Percentiles rank a stretch among this genome's conserved stretches.
phyloP scores from a whole-genome alignment of 2,329 filamentous ascomycete genomes.

The Fusarium praegraminearum region DNA sequence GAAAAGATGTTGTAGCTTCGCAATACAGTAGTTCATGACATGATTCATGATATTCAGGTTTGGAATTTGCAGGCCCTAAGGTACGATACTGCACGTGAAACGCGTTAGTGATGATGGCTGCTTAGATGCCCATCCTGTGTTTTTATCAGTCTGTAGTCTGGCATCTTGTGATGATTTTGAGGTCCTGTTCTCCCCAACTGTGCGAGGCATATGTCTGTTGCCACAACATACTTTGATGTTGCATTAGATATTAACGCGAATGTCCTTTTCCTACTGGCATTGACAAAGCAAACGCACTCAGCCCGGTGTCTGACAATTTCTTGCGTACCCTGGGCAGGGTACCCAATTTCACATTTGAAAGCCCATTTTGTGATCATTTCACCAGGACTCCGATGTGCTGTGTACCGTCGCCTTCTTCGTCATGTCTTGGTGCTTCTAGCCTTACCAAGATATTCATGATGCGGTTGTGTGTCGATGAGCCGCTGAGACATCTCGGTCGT shows the following conservation, averaged over 20 bases:
- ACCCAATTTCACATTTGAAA: neutral
- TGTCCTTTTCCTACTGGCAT: neutral
- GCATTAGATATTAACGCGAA: neutral
- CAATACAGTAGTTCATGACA: neutral
- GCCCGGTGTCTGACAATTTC: neutral
- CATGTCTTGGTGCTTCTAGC: neutral
- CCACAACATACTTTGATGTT: neutral
- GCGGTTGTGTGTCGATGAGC: neutral
- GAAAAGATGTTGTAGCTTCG: fast-evolving
- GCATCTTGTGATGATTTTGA: neutral
- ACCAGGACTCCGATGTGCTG: neutral
- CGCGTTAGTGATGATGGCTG: neutral
- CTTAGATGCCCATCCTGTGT: neutral
- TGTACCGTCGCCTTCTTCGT: neutral
- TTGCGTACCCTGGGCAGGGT: too few relatives aligned
- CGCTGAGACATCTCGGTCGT: neutral
- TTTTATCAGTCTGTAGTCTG: neutral
- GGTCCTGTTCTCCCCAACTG: too few relatives aligned
- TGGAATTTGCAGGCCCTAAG: fast-evolving
- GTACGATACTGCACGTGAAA: neutral
- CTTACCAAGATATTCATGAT: too few relatives aligned
- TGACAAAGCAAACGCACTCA: neutral
- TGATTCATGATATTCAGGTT: neutral
- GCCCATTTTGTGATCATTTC: neutral
- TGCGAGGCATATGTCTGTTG: neutral